Evolutionary conservation across 106 monocot genomes (phyloP).

Genomic region (Dioscorea dumetorum): DNA sequence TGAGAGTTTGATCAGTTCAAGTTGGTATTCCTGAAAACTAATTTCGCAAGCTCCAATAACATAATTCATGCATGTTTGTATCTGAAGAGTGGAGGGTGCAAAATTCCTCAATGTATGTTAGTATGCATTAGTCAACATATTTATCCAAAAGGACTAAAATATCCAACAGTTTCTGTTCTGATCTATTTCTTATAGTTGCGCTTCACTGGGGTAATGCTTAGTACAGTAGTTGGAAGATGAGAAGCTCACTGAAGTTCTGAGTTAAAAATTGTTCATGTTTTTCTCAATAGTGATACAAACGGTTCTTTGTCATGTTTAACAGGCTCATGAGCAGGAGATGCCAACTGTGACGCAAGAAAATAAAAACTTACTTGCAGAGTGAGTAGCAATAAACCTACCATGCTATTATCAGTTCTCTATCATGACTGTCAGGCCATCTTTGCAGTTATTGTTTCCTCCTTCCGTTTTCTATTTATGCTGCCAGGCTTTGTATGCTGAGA

Average conservation of each 20-base stretch:
- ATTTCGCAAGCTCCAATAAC: too few relatives aligned
- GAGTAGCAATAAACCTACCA: slow-evolving; percentile 2
- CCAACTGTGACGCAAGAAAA: slow-evolving; percentile 11
- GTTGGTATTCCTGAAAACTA: too few relatives aligned
- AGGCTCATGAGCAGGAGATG: slow-evolving; percentile 7
- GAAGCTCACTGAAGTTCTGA: neutral
- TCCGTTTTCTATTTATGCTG: neutral
- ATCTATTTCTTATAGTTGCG: neutral
- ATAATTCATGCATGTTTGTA: too few relatives aligned
- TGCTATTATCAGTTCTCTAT: neutral
- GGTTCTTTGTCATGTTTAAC: neutral
- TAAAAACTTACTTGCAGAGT: slow-evolving; percentile 16
- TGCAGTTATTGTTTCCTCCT: neutral
- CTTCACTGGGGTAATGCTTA: neutral
- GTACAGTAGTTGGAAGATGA: neutral
- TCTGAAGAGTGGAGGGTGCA: too few relatives aligned
- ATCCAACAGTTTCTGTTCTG: too few relatives aligned
- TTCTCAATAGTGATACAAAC: neutral
- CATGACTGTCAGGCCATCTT: neutral
- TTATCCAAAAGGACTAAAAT: too few relatives aligned
- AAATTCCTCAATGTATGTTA: too few relatives aligned
- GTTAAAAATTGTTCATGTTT: slow-evolving; percentile 2
- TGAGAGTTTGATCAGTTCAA: too few relatives aligned
- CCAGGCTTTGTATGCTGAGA: neutral
- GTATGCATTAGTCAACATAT: too few relatives aligned